Conservation (phyloP, 2,329 filamentous ascomycete species). For the Scopulariopsis brevicaulis region DNA sequence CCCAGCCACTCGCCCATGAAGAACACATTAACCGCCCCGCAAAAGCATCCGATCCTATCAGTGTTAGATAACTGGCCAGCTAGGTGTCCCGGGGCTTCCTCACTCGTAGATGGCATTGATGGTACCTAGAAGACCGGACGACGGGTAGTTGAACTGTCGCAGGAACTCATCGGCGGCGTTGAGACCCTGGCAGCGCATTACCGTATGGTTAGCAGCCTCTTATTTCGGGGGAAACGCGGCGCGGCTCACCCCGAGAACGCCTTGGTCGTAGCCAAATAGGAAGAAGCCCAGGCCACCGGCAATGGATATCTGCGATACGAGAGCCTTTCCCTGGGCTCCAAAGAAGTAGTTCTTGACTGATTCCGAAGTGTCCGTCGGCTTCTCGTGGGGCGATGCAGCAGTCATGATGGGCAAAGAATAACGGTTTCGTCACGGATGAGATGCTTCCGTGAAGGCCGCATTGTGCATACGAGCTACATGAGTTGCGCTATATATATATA, state of each 20-base stretch:
- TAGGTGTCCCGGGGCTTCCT: background rate
- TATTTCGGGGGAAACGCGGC: background rate
- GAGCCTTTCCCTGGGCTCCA: slow-evolving; percentile 1
- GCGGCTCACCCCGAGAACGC: slow-evolving; percentile 10
- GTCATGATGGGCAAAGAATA: no score
- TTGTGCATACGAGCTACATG: no score
- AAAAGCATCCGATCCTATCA: slow-evolving; percentile 4
- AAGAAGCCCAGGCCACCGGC: slow-evolving; percentile 33
- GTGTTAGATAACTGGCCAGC: background rate
- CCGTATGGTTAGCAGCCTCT: background rate
- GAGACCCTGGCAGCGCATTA: slow-evolving; percentile 19
- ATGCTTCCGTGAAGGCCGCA: no score
- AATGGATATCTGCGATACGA: slow-evolving; percentile 1
- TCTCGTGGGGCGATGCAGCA: no score
- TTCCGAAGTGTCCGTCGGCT: no score
- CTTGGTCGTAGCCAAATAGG: slow-evolving; percentile 45
- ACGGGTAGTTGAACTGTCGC: slow-evolving; percentile 23
- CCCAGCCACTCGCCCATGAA: slow-evolving; percentile 49
- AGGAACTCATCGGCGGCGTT: slow-evolving; percentile 39
- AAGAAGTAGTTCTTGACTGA: slow-evolving; percentile 1
- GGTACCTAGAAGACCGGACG: slow-evolving; percentile 1
- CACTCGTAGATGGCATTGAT: slow-evolving; percentile 5
- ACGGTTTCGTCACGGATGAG: no score
- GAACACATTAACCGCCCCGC: background rate
- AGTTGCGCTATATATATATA: no score